Base-by-base conservation (phyloP, 148 eudicot genomes). In the Linanthus parryae region DNA sequence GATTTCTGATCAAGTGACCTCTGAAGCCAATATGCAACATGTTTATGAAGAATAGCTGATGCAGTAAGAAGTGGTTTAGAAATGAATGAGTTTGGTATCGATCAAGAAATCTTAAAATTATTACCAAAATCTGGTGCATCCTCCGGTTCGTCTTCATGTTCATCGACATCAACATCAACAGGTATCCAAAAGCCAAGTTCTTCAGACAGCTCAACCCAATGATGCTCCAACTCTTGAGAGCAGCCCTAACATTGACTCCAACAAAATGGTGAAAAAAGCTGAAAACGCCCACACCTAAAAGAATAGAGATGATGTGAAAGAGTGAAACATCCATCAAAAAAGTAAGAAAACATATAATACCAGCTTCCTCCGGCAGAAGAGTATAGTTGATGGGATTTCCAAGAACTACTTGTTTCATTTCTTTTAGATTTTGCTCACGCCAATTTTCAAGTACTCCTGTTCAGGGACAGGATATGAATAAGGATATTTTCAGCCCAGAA, bases 181-280 rank as follows among this genome's bases (percentile, higher is more conserved):
- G 96, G 98, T 67, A 92, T 83, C 82, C 79, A 92, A 23, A 92
- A 60, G 25, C 98, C 98, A 55, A 92, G 66, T 51, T 79, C 76
- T 47, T 81, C 90, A 33, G 78, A 68, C 20, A 92, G 62, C 59
- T 62, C 65, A 44, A 64, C 53, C 98, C 98, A 92, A 44, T 58
- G 61, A 48, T 81, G 60, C 48, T 77, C 66, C 75, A 92, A 79
- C 83, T 31, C 58, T 65, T 16, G 64, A 66, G 59, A 92, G 66
- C 58, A 65, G 50, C 53, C 41, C 97, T 90, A 55, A n/a, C n/a
- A n/a, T n/a, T n/a, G n/a, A n/a, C n/a, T n/a, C n/a, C n/a, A n/a
- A n/a, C n/a, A n/a, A n/a, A n/a, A n/a, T n/a, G n/a, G n/a, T n/a
- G n/a, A n/a, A n/a, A n/a, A n/a, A n/a, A n/a, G n/a, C n/a, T n/a